phyloP scores from a whole-genome alignment of 768 basidiomycete genomes.

The Kockovaella imperatae region DNA sequence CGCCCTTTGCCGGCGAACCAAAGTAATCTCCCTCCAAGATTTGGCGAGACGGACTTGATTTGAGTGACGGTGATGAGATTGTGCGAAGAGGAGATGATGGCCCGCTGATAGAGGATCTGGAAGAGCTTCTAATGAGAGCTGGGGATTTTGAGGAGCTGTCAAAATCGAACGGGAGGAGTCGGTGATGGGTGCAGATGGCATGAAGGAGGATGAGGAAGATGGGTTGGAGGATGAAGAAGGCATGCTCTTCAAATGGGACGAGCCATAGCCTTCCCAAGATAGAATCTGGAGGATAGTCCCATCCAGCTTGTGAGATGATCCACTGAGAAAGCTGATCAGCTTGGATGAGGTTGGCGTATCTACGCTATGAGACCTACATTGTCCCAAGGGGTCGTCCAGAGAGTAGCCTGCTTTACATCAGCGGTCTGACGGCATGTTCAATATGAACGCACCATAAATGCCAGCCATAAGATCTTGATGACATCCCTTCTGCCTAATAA shows the following conservation, averaged over 20 bases:
- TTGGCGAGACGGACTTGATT: no score
- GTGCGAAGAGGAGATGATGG: no score
- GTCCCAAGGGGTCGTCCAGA: constrained; percentile 44
- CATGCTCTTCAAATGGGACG: constrained; percentile 42
- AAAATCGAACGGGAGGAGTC: constrained; percentile 33
- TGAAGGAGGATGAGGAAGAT: constrained; percentile 38
- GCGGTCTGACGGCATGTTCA: background rate
- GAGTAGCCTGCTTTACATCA: constrained; percentile 26
- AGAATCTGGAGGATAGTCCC: constrained; percentile 36
- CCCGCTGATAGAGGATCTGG: no score
- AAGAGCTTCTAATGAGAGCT: no score
- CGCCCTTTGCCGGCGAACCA: no score
- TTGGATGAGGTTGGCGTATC: background rate
- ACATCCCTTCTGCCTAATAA: constrained; percentile 35
- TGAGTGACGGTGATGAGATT: no score
- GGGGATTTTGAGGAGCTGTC: background rate
- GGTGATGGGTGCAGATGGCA: constrained; percentile 15
- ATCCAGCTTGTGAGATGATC: constrained; percentile 27
- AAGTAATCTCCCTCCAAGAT: no score
- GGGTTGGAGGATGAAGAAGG: constrained; percentile 43
- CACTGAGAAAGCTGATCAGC: constrained; percentile 12
- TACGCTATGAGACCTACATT: constrained; percentile 24
- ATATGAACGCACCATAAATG: constrained; percentile 27
- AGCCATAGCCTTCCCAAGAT: constrained; percentile 28
- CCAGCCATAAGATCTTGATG: constrained; percentile 36